Percentiles rank a stretch among this genome's conserved stretches.
These are phyloP conservation scores for Hyphopichia fennica DNA, from an alignment of 1,139 yeast genomes.

Conservation along the genomic window DNA sequence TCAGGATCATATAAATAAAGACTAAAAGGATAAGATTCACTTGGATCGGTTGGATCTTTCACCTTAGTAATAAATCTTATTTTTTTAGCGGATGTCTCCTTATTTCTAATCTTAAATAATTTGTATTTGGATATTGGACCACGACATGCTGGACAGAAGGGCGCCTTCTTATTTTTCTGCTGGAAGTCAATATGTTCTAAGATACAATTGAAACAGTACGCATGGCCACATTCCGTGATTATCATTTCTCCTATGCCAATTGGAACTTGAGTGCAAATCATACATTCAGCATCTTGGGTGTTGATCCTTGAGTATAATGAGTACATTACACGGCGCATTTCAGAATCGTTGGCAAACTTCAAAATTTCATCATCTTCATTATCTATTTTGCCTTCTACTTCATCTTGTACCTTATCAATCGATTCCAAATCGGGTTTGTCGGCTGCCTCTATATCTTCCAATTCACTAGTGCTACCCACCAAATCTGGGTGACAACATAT, in stretches of 20 bases:
- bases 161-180: constrained; percentile 20
- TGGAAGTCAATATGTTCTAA: constrained; percentile 64
- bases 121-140: constrained; percentile 40
- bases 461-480: constrained; percentile 46
- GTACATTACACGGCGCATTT: constrained; percentile 29
- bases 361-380: constrained; percentile 14
- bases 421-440: constrained; percentile 24
- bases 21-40: constrained; percentile 26
- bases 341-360: constrained; percentile 37
- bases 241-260: constrained; percentile 57
- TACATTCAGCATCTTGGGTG: constrained; percentile 67
- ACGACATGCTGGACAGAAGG: constrained; percentile 66
- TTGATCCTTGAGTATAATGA: constrained; percentile 23
- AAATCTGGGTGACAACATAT: constrained; percentile 82
- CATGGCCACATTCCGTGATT: constrained; percentile 79
- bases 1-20: constrained; percentile 49
- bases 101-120: constrained; percentile 38
- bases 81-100: constrained; percentile 29
- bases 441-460: constrained; percentile 36
- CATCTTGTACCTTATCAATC: constrained; percentile 21
- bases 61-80: constrained; percentile 24
- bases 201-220: constrained; percentile 75
- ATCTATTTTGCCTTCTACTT: constrained; percentile 10
- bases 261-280: constrained; percentile 74
- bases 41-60: constrained; percentile 14